These are phyloP conservation scores for Paecilomyces sp. DNA, from an alignment of 2,329 filamentous ascomycete genomes.

Conservation along the genomic window DNA sequence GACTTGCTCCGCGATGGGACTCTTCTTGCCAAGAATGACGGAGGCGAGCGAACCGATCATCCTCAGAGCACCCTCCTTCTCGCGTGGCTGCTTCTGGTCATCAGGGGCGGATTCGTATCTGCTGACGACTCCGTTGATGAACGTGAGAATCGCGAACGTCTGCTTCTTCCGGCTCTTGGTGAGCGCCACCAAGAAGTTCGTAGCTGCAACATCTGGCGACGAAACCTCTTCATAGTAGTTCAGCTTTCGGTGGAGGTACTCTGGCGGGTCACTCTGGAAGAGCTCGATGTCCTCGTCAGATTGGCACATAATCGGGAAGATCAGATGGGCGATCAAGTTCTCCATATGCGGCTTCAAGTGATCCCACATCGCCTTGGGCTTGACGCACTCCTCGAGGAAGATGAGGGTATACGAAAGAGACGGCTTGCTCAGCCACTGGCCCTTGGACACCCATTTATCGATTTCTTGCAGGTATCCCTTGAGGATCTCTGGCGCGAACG, in stretches of 20 bases:
- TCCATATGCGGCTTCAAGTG: constrained; percentile 89
- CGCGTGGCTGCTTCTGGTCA: constrained; percentile 84
- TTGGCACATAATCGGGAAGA: constrained; percentile 93
- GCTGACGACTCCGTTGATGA: constrained; percentile 92
- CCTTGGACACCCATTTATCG: constrained; percentile 95
- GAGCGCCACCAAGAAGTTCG: constrained; percentile 90
- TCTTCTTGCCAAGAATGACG: constrained; percentile 96
- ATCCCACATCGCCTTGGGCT: constrained; percentile 94
- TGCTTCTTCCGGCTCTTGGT: constrained; percentile 94
- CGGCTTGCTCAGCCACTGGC: constrained; percentile 87
- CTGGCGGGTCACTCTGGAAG: constrained; percentile 88
- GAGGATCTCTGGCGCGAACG: constrained; percentile 90
- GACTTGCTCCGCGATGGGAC: constrained; percentile 92
- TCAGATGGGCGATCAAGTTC: constrained; percentile 84
- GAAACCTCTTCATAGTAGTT: constrained; percentile 98
- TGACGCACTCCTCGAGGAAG: constrained; percentile 94
- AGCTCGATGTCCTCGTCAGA: constrained; percentile 87
- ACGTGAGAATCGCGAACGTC: constrained; percentile 88
- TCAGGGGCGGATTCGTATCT: constrained; percentile 80
- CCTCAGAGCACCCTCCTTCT: constrained; percentile 90
- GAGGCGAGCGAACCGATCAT: constrained; percentile 96
- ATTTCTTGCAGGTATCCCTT: constrained; percentile 92
- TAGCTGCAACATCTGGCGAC: constrained; percentile 88
- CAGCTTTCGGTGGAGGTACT: constrained; percentile 93
- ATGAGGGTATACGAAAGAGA: constrained; percentile 89